Evolutionary conservation across 441 rosid species (phyloP).

Genomic region (Arabidopsis hybrid): DNA sequence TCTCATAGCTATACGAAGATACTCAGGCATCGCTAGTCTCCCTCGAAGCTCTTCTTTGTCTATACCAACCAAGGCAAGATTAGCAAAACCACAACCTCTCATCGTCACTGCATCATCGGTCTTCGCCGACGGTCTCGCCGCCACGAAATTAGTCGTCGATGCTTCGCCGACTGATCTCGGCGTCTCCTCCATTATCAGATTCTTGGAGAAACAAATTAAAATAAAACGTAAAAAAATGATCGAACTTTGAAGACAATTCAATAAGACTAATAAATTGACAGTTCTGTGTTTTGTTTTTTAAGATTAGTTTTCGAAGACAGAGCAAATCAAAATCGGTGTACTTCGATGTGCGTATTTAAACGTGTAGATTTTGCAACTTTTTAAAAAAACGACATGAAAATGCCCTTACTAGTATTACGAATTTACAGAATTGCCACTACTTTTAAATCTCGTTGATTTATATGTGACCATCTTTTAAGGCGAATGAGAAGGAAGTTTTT

Average conservation of each 20-base stretch:
- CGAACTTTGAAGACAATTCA: not conserved
- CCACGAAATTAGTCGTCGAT: conserved; percentile 59
- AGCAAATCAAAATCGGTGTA: conserved; percentile 25
- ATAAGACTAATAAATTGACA: conserved; percentile 1
- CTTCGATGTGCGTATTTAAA: conserved; percentile 25
- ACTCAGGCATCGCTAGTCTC: conserved; percentile 66
- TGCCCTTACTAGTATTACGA: not conserved
- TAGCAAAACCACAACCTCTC: conserved; percentile 70
- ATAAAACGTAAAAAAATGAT: too few relatives aligned
- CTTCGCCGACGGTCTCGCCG: conserved; percentile 58
- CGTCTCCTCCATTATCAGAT: conserved; percentile 50
- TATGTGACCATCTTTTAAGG: not conserved
- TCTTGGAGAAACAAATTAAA: not conserved
- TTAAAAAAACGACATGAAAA: not conserved
- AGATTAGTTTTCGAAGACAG: conserved; percentile 25
- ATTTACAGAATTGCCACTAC: conserved; percentile 29
- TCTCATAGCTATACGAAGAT: conserved; percentile 72
- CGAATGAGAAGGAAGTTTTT: not conserved
- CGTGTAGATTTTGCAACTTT: conserved; percentile 22
- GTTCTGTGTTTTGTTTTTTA: not conserved
- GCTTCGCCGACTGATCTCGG: conserved; percentile 51
- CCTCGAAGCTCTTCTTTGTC: conserved; percentile 69
- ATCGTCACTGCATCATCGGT: conserved; percentile 58
- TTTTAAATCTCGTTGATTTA: not conserved
- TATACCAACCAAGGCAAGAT: conserved; percentile 67